Conservation (phyloP, 352 stramenopile genomes). For the Phytophthora sansomeana region DNA sequence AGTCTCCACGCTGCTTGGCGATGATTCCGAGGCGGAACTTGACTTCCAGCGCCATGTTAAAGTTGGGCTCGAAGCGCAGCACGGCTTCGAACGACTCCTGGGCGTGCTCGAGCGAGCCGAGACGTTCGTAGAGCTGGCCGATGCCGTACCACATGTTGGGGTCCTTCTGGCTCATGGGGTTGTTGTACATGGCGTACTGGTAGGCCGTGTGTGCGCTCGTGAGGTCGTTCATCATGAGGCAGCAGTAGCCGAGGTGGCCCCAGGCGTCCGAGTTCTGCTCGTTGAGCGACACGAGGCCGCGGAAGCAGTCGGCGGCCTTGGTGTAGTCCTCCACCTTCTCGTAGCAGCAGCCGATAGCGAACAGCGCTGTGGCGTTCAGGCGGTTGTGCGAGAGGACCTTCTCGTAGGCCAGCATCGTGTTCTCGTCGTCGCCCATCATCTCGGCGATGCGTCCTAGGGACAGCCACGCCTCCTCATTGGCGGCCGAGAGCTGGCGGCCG, state of each 20-base stretch:
- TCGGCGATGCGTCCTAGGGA: slow-evolving; percentile 87
- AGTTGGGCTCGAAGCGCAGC: slow-evolving; percentile 85
- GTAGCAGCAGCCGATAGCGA: slow-evolving; percentile 88
- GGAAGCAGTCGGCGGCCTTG: slow-evolving; percentile 89
- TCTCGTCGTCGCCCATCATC: slow-evolving; percentile 91
- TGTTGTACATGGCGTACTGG: slow-evolving; percentile 92
- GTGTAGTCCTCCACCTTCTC: slow-evolving; percentile 90
- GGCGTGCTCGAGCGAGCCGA: slow-evolving; percentile 84
- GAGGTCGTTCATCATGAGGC: slow-evolving; percentile 91
- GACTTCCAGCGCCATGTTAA: slow-evolving; percentile 90
- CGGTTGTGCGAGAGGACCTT: slow-evolving; percentile 91
- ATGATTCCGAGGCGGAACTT: slow-evolving; percentile 89
- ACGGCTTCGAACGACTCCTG: slow-evolving; percentile 89
- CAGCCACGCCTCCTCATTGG: slow-evolving; percentile 88
- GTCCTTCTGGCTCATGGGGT: slow-evolving; percentile 88
- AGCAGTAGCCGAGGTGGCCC: slow-evolving; percentile 89
- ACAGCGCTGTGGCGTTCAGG: slow-evolving; percentile 82
- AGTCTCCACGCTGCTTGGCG: slow-evolving; percentile 84
- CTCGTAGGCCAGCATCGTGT: slow-evolving; percentile 89
- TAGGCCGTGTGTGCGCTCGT: slow-evolving; percentile 88
- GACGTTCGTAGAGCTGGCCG: slow-evolving; percentile 86
- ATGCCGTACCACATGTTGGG: slow-evolving; percentile 91
- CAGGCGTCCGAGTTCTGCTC: slow-evolving; percentile 88
- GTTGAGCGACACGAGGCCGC: slow-evolving; percentile 83
- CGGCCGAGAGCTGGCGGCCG: slow-evolving; percentile 71